Base-by-base conservation (phyloP, 2,329 filamentous ascomycete species). In the Trichoderma simmonsii region DNA sequence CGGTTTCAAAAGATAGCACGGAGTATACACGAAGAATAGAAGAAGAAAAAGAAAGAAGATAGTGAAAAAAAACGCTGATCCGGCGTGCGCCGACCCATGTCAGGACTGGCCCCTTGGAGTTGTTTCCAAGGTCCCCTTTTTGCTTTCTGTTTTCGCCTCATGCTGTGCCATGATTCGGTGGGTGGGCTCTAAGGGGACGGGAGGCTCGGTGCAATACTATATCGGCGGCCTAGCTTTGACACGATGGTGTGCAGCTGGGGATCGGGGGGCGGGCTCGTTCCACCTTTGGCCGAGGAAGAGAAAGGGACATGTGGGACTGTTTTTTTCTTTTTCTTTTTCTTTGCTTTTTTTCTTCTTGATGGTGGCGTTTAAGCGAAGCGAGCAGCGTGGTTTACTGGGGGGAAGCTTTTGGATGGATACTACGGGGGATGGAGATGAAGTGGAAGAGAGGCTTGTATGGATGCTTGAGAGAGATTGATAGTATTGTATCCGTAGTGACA, bases 171-270 rank as follows among this genome's bases (percentile, higher is more conserved):
- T 43, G 15, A 36, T 54, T 59, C 9, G 15, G 15, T 24, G 34
- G 64, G 36, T 43, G 36, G 15, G 36, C 36, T 43, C 36, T 43
- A 43, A 18, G 30, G 21, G 12, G 6, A 34, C n/a, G 18, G 51
- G 30, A 11, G 9, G 8, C 1, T 60, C 51, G n/a, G 64, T 59
- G 48, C 15, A 67, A 59, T 39, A 34, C 21, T 26, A 30, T 56
- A 36, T 26, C 30, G 28, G n/a, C 43, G 48, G 30, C 34, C 15
- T 43, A 21, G 32, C 21, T n/a, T 8, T 21, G 54, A 48, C 34
- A 32, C 9, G 26, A 68, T 68, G 65, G 54, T 32, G 54, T 68
- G 65, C 65, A 68, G 65, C 34, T 21, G 34, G 56, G 32, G 65
- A 68, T 68, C 65, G 32, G 54, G 18, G 43, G 28, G 7, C 18